phyloP scores from a whole-genome alignment of 106 monocot genomes.

The Dendrobium nobile region DNA sequence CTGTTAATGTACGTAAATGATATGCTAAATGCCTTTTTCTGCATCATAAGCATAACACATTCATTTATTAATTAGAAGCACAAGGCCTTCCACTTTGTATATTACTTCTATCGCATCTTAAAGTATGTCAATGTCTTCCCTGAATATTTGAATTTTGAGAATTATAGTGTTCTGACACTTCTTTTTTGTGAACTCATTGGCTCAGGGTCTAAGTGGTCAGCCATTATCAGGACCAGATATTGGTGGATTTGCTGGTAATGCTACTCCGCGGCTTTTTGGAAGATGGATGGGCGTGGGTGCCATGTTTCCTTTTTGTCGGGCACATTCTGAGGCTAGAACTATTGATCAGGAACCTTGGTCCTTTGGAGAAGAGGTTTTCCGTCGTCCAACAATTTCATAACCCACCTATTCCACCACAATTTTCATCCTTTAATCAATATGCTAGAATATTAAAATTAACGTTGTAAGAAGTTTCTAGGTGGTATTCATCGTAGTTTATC shows the following conservation, averaged over 20 bases:
- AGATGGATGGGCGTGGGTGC: constrained; percentile 96
- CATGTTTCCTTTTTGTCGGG: constrained; percentile 93
- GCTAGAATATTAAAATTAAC: neutral
- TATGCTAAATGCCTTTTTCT: neutral
- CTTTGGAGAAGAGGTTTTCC: constrained; percentile 81
- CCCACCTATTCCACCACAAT: neutral
- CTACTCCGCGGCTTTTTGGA: constrained; percentile 71
- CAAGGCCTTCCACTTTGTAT: neutral
- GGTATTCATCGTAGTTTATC: neutral
- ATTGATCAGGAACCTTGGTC: constrained; percentile 76
- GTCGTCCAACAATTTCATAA: neutral
- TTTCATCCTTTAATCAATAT: neutral
- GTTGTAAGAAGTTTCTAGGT: neutral
- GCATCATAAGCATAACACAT: neutral
- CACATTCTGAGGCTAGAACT: constrained; percentile 69
- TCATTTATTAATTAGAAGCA: neutral
- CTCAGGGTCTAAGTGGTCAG: constrained; percentile 89
- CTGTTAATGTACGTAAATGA: neutral
- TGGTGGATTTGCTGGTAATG: constrained; percentile 77
- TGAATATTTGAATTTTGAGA: neutral
- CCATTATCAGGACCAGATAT: constrained; percentile 92
- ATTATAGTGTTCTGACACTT: neutral
- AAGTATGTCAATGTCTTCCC: neutral
- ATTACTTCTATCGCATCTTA: neutral
- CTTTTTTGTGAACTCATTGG: neutral